Conservation (phyloP, 164 flowering plant species). For the Macadamia tetraphylla region DNA sequence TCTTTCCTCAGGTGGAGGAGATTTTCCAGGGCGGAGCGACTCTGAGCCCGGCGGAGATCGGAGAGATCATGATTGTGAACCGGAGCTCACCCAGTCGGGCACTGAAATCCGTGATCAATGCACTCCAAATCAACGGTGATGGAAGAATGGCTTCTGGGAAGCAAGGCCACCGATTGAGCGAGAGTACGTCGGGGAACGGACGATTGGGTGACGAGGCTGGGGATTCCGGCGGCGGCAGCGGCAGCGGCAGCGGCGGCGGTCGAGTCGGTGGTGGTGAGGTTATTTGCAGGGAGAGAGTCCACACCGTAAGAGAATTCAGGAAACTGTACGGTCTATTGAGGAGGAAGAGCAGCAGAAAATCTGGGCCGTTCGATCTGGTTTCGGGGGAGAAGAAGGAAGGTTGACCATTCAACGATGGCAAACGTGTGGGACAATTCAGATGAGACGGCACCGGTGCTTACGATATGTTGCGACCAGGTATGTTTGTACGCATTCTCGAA, state of each 20-base stretch:
- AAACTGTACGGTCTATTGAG: conserved; percentile 58
- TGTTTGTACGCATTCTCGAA: too few species aligned
- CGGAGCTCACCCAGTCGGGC: conserved; percentile 78
- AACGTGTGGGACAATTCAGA: too few species aligned
- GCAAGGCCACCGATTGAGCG: conserved; percentile 17
- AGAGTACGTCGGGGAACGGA: conserved; percentile 17
- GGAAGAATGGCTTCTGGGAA: conserved; percentile 14
- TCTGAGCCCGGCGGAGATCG: conserved; percentile 71
- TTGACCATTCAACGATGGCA: too few species aligned
- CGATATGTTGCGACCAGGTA: too few species aligned
- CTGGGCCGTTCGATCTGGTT: neutral
- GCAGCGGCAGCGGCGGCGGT: conserved; percentile 16
- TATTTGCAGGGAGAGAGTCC: conserved; percentile 44
- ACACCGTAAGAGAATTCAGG: conserved; percentile 50
- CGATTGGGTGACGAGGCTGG: neutral
- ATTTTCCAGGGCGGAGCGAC: conserved; percentile 52
- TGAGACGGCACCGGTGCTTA: too few species aligned
- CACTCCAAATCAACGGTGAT: conserved; percentile 40
- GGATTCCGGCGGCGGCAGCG: conserved; percentile 14
- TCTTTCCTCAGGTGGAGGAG: conserved; percentile 78
- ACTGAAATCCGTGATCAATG: conserved; percentile 57
- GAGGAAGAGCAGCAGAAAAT: conserved; percentile 39
- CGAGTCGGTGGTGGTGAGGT: conserved; percentile 5
- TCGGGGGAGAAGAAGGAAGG: neutral
- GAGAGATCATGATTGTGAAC: conserved; percentile 75